phyloP scores from a whole-genome alignment of 768 basidiomycete genomes.

The Suillus bovinus region DNA sequence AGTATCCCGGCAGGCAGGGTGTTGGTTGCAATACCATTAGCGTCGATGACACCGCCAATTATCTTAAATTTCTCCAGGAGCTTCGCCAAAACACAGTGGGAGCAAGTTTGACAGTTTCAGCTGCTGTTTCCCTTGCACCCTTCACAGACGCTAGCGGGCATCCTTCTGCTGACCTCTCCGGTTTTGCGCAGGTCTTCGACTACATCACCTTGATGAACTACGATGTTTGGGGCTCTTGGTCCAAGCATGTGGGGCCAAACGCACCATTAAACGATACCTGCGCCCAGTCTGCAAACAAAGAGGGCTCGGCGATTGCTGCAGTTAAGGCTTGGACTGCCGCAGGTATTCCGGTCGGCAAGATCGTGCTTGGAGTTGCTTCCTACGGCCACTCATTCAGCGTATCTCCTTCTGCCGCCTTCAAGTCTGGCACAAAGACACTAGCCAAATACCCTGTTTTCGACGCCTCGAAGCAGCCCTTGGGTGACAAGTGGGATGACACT shows the following conservation, averaged over 20 bases:
- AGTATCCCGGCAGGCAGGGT: slow-evolving; percentile 72
- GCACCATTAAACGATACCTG: slow-evolving; percentile 82
- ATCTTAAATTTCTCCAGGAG: slow-evolving; percentile 69
- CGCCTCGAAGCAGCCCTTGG: slow-evolving; percentile 41
- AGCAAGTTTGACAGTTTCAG: slow-evolving; percentile 63
- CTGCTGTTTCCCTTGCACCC: slow-evolving; percentile 63
- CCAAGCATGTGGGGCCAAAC: slow-evolving; percentile 67
- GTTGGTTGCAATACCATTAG: slow-evolving; percentile 66
- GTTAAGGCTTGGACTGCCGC: slow-evolving; percentile 73
- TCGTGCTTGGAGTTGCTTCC: slow-evolving; percentile 78
- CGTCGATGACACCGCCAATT: slow-evolving; percentile 70
- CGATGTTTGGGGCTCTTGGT: slow-evolving; percentile 57
- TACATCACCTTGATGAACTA: slow-evolving; percentile 68
- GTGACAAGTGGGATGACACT: slow-evolving; percentile 56
- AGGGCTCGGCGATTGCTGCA: slow-evolving; percentile 74
- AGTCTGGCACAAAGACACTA: slow-evolving; percentile 37
- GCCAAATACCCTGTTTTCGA: slow-evolving; percentile 53
- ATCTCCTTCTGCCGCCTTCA: slow-evolving; percentile 37
- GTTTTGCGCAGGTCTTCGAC: slow-evolving; percentile 69
- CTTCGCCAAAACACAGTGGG: slow-evolving; percentile 57
- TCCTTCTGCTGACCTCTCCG: slow-evolving; percentile 70
- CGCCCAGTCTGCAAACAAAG: slow-evolving; percentile 52
- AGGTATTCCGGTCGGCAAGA: slow-evolving; percentile 67
- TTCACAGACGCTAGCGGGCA: slow-evolving; percentile 60
- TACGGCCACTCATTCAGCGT: slow-evolving; percentile 78